Conservation (phyloP, 1,284 basidiomycete species). For the Cutaneotrichosporon dermatis region DNA sequence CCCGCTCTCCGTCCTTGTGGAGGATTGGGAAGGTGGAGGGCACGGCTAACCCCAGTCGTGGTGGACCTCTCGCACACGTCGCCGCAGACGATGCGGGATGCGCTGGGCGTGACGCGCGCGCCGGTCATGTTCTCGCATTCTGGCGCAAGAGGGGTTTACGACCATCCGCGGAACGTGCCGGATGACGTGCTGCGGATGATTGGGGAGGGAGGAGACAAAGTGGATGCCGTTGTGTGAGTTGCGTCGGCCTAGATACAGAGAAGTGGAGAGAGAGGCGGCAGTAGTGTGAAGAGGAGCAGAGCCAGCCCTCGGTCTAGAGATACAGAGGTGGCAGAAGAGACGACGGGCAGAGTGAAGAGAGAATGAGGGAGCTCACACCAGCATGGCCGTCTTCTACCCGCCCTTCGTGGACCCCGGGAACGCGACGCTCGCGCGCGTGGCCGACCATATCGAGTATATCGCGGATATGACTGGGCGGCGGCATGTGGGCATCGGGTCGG, state of each 20-base stretch:
- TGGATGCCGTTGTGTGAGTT: constrained; percentile 60
- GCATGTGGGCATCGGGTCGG: constrained; percentile 53
- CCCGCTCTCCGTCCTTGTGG: too few species aligned
- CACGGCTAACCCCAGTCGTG: constrained; percentile 54
- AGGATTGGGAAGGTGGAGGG: too few species aligned
- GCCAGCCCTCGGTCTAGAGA: too few species aligned
- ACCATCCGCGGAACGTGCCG: constrained; percentile 61
- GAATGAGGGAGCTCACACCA: not conserved
- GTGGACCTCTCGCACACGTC: constrained; percentile 78
- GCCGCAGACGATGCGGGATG: constrained; percentile 67
- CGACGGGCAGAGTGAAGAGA: too few species aligned
- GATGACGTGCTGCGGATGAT: constrained; percentile 64
- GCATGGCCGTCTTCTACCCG: constrained; percentile 52
- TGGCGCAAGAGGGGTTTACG: constrained; percentile 62
- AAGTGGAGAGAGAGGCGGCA: too few species aligned
- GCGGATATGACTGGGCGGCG: constrained; percentile 61
- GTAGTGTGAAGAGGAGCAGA: too few species aligned
- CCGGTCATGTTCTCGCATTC: constrained; percentile 84
- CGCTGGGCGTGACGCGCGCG: constrained; percentile 60
- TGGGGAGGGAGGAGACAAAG: constrained; percentile 58
- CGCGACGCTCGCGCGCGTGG: constrained; percentile 58
- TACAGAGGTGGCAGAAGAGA: too few species aligned
- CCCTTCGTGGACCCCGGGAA: constrained; percentile 21
- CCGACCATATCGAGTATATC: constrained; percentile 78
- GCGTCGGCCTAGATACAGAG: too few species aligned